phyloP scores from a whole-genome alignment of 2,329 filamentous ascomycete species.

The Alternaria tenuissima region DNA sequence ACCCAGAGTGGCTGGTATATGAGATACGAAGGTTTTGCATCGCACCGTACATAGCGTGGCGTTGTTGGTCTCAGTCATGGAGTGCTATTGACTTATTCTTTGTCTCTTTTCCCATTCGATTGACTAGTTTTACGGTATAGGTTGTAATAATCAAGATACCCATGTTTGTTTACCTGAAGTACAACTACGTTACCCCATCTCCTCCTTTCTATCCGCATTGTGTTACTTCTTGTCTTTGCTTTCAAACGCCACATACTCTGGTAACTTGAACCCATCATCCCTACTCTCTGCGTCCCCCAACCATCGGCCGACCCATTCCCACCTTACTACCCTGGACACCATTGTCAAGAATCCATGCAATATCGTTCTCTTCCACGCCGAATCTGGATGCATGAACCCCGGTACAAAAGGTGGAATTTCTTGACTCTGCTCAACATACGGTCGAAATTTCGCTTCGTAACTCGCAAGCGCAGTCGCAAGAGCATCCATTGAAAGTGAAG shows the following conservation, averaged over 20 bases:
- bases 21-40: not conserved
- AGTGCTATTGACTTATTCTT: not conserved
- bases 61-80: not conserved
- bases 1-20: not conserved
- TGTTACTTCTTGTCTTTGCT: not conserved
- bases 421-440: not conserved
- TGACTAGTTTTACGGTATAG: not conserved
- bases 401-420: not conserved
- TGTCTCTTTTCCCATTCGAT: not conserved
- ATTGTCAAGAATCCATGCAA: not conserved
- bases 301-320: not conserved
- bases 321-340: constrained; percentile 3
- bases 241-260: not conserved
- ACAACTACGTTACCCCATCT: not conserved
- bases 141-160: constrained; percentile 3
- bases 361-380: not conserved
- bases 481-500: not conserved
- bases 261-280: not conserved
- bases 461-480: not conserved
- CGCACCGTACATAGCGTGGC: not conserved
- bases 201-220: not conserved
- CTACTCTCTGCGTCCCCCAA: not conserved
- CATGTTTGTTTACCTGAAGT: not conserved
- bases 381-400: not conserved
- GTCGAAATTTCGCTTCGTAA: not conserved